These are phyloP conservation scores for Leccinum obscurum DNA, from an alignment of 768 basidiomycete genomes.

Conservation along the genomic window DNA sequence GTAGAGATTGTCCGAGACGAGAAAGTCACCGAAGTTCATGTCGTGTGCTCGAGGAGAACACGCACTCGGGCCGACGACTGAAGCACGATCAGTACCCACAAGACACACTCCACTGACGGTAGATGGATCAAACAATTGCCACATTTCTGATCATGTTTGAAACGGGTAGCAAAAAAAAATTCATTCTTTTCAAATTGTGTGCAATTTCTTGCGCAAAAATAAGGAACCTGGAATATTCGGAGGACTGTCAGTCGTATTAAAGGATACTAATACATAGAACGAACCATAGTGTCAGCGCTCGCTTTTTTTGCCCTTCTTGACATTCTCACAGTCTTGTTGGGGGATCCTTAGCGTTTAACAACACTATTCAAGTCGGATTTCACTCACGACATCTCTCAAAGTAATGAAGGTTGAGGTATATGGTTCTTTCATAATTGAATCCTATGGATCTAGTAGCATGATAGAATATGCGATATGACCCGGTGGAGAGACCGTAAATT, in stretches of 20 bases:
- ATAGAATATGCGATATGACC: conserved; percentile 80
- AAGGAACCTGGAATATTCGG: background rate
- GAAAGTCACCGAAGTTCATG: background rate
- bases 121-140: too few relatives aligned
- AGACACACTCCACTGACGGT: too few relatives aligned
- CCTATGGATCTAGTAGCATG: conserved; percentile 79
- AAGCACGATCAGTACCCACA: too few relatives aligned
- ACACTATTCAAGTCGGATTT: background rate
- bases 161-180: too few relatives aligned
- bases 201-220: background rate
- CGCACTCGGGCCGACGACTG: background rate
- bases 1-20: background rate
- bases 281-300: conserved; percentile 3
- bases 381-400: conserved; percentile 80
- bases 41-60: background rate
- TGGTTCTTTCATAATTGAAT: conserved; percentile 78
- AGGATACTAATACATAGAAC: background rate
- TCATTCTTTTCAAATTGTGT: too few relatives aligned
- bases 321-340: conserved; percentile 6
- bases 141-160: too few relatives aligned
- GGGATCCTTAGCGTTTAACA: background rate
- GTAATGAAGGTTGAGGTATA: conserved; percentile 85
- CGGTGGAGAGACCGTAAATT: conserved; percentile 68
- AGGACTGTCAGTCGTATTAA: background rate
- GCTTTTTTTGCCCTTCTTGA: background rate